Percentiles rank a stretch among this genome's conserved stretches.
Evolutionary conservation across 192 early-diverging fungal species (phyloP).

Genomic region (Coemansia sp.): DNA sequence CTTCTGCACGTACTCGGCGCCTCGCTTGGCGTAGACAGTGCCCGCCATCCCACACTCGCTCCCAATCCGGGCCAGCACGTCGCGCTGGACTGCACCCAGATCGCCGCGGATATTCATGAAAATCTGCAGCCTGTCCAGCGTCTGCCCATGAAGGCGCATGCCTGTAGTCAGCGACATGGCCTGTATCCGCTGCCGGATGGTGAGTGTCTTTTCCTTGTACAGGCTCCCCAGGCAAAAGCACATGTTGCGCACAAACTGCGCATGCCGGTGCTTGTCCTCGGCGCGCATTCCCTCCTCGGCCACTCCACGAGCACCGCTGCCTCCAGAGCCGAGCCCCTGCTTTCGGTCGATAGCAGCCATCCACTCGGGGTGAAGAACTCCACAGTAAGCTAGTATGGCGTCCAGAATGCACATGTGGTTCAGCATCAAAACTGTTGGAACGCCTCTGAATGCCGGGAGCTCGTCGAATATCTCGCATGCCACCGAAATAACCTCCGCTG

Average conservation of each 20-base stretch:
- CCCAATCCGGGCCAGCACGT: constrained; percentile 31
- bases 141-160: constrained; percentile 54
- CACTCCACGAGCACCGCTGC: background rate
- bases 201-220: constrained; percentile 52
- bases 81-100: constrained; percentile 31
- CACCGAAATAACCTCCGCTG: constrained; percentile 86
- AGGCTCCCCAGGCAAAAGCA: constrained; percentile 57
- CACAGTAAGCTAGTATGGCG: constrained; percentile 66
- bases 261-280: constrained; percentile 12
- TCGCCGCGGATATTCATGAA: constrained; percentile 62
- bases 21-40: constrained; percentile 12
- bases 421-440: constrained; percentile 60
- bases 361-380: constrained; percentile 56
- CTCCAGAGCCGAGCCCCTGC: background rate
- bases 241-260: constrained; percentile 47
- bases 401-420: constrained; percentile 76
- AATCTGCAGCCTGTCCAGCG: constrained; percentile 61
- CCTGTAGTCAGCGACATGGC: constrained; percentile 58
- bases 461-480: constrained; percentile 69
- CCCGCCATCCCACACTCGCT: constrained; percentile 32
- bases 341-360: constrained; percentile 15
- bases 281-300: constrained; percentile 2
- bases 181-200: constrained; percentile 37
- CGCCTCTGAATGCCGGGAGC: constrained; percentile 60
- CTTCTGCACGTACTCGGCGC: constrained; percentile 27